These are phyloP conservation scores for Triticum urartu DNA, from an alignment of 176 grass and related monocot genomes.

Conservation along the genomic window DNA sequence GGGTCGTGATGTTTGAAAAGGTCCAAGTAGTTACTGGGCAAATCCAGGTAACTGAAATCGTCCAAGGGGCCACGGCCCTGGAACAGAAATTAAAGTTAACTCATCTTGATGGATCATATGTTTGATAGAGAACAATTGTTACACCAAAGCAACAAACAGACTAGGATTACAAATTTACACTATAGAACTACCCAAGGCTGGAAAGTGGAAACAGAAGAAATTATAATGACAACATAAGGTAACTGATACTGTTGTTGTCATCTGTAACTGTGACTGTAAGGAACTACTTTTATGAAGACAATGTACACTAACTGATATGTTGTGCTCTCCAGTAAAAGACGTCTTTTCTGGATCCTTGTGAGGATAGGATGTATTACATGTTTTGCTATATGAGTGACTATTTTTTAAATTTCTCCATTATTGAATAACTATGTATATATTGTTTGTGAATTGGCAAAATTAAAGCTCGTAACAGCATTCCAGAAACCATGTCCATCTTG, in stretches of 20 bases:
- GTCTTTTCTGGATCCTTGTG: neutral
- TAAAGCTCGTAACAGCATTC: neutral
- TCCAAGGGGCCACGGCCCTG: conserved; percentile 93
- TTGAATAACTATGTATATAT: neutral
- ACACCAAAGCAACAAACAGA: neutral
- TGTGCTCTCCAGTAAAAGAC: neutral
- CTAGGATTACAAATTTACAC: neutral
- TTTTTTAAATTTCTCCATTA: neutral
- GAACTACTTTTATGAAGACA: conserved; percentile 16
- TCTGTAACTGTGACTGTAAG: neutral
- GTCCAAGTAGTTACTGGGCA: conserved; percentile 74
- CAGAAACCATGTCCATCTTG: neutral
- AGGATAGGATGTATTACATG: neutral
- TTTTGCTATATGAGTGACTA: neutral
- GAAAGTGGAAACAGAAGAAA: conserved; percentile 15
- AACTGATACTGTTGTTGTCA: neutral
- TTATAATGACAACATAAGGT: neutral
- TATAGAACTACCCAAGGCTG: neutral
- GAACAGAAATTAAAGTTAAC: conserved; percentile 29
- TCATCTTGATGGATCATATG: neutral
- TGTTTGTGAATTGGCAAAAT: neutral
- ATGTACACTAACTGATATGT: neutral
- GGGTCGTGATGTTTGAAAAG: conserved; percentile 74
- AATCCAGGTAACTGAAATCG: conserved; percentile 68
- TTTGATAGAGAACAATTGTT: neutral